Evolutionary conservation across 345 rosid species (phyloP).

Genomic region (Aquilaria malaccensis): DNA sequence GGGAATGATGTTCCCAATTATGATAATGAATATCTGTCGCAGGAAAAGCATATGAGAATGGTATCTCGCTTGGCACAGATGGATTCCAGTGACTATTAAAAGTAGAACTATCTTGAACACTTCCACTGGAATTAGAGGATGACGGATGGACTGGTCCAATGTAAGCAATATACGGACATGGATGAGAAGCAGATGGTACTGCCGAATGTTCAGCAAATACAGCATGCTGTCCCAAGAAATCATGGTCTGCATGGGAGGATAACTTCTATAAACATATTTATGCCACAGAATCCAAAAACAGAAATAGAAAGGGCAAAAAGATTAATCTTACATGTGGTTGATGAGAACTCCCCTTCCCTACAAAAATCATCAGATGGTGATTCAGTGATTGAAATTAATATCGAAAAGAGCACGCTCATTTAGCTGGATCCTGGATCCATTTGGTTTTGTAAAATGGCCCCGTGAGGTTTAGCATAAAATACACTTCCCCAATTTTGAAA

Average conservation of each 20-base stretch:
- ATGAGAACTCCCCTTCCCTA: slow-evolving; percentile 62
- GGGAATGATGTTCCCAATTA: slow-evolving; percentile 38
- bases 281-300: slow-evolving; percentile 11
- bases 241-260: slow-evolving; percentile 43
- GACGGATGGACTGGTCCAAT: slow-evolving; percentile 39
- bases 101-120: slow-evolving; percentile 25
- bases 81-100: slow-evolving; percentile 46
- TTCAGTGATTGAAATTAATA: neutral
- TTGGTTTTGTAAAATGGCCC: too few relatives aligned
- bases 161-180: slow-evolving; percentile 37
- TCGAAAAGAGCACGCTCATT: slow-evolving; percentile 14
- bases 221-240: slow-evolving; percentile 38
- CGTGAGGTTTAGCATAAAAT: too few relatives aligned
- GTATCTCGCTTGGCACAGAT: slow-evolving; percentile 33
- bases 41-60: slow-evolving; percentile 43
- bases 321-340: slow-evolving; percentile 51
- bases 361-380: slow-evolving; percentile 15
- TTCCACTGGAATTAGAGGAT: slow-evolving; percentile 33
- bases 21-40: slow-evolving; percentile 38
- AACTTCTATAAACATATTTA: slow-evolving; percentile 10
- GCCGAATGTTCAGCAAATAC: slow-evolving; percentile 30
- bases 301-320: slow-evolving; percentile 2
- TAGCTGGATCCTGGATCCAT: too few relatives aligned
- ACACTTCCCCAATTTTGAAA: neutral
- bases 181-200: slow-evolving; percentile 43